Evolutionary conservation across 768 basidiomycete species (phyloP).

Genomic region (Russula lepida): DNA sequence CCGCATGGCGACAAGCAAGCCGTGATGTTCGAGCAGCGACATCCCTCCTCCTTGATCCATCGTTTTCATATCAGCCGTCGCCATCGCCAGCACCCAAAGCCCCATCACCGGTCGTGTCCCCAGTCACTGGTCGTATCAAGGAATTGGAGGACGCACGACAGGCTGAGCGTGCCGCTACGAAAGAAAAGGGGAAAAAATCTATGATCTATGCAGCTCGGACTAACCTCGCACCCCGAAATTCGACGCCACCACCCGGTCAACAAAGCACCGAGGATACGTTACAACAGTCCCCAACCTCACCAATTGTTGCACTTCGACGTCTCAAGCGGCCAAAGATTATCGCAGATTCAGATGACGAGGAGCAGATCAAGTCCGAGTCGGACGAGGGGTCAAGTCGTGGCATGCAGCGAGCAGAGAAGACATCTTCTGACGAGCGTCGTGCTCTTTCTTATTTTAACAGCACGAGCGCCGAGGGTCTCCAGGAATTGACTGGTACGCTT

Average conservation of each 20-base stretch:
- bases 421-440: constrained; percentile 37
- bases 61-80: constrained; percentile 32
- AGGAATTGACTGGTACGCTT: constrained; percentile 63
- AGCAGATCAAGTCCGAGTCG: constrained; percentile 47
- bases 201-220: constrained; percentile 68
- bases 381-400: constrained; percentile 35
- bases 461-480: constrained; percentile 51
- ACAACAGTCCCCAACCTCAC: constrained; percentile 37
- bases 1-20: constrained; percentile 60
- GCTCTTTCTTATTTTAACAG: constrained; percentile 66
- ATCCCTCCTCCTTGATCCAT: constrained; percentile 45
- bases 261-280: constrained; percentile 32
- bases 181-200: constrained; percentile 76
- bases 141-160: constrained; percentile 69
- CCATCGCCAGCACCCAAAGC: constrained; percentile 1
- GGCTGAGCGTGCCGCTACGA: constrained; percentile 53
- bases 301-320: constrained; percentile 34
- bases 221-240: constrained; percentile 30
- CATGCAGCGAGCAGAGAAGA: constrained; percentile 28
- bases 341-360: constrained; percentile 58
- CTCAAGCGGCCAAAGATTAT: constrained; percentile 50
- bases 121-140: constrained; percentile 49
- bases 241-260: constrained; percentile 33
- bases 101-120: constrained; percentile 26
- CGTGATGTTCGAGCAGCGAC: constrained; percentile 56